Base-by-base conservation (phyloP, 1,139 yeast genomes). In the Hyphopichia khmerensis region DNA sequence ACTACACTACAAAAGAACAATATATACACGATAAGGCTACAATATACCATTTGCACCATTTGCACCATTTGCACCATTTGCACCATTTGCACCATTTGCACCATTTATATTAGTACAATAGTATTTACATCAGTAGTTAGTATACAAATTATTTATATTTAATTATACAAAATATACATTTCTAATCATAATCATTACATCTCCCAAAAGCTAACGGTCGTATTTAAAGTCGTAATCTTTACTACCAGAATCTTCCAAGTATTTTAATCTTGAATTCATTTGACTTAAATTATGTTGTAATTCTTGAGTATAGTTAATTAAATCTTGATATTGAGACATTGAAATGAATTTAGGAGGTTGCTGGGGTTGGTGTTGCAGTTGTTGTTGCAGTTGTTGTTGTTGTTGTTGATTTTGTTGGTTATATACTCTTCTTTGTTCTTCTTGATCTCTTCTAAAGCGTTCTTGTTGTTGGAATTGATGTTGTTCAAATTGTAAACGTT, bases 261-360 rank as follows among this genome's bases (percentile, higher is more conserved):
- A 39, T 41, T 47, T 48, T 13, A 59, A 38, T 19, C 64, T 43
- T n/a, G 56, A 43, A 40, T 64, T 67, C 56, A 69, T 62, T 21
- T 46, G 51, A 31, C 46, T 47, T 43, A 69, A 47, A 40, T 53
- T 60, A 19, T 60, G 63, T 46, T 69, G 71, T 21, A 69, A 51
- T 1, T 62, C 50, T 31, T 62, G 65, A 3, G 75, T 65, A 45
- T 68, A 68, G 9, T 56, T 51, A 19, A 67, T 64, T 40, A 69
- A 56, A 39, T 68, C 70, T 41, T 67, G 68, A 47, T 69, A 69
- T 44, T 57, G 57, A 2, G 61, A 55, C 42, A 62, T 47, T 13
- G 65, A 53, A 14, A 69, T 67, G 43, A 23, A 24, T 17, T 26
- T 26, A 4, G 29, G 29, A 11, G 9, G 13, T 7, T 7, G 29